A percentile compares a stretch with the other conserved stretches of the same genome.
These are phyloP conservation scores for Scedosporium minutisporum DNA, from an alignment of 2,329 filamentous ascomycete genomes.

Conservation along the genomic window DNA sequence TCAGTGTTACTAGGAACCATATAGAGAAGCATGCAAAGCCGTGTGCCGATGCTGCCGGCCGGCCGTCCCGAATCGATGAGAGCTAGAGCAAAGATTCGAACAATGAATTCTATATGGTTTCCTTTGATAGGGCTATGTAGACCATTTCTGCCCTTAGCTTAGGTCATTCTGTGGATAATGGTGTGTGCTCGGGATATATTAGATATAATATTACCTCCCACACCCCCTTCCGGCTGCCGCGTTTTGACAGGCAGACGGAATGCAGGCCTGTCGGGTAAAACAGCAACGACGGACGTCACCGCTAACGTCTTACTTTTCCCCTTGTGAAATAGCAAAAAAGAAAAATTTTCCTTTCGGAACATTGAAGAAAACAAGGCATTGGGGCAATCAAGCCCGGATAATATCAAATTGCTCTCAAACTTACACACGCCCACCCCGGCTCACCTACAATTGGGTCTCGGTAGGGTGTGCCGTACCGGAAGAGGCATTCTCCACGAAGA, in stretches of 20 bases:
- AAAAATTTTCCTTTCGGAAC: background rate
- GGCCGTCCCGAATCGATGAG: background rate
- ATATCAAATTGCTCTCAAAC: background rate
- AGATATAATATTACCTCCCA: background rate
- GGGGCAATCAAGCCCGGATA: background rate
- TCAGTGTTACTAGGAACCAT: background rate
- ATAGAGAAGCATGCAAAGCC: background rate
- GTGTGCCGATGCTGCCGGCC: background rate
- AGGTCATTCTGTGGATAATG: background rate
- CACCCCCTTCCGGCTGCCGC: background rate
- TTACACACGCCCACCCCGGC: background rate
- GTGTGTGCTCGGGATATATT: background rate
- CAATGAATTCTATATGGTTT: background rate
- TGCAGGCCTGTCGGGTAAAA: background rate
- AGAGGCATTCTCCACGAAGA: background rate
- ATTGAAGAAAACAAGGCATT: background rate
- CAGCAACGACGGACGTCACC: background rate
- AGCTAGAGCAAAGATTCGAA: background rate
- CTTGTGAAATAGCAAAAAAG: background rate
- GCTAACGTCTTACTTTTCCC: no score
- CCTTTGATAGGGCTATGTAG: background rate
- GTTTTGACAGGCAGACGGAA: background rate
- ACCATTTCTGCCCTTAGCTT: background rate
- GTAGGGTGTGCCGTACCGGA: background rate
- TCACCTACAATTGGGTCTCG: background rate